These are phyloP conservation scores for Colletotrichum scovillei DNA, from an alignment of 2,329 filamentous ascomycete species.

Conservation along the genomic window DNA sequence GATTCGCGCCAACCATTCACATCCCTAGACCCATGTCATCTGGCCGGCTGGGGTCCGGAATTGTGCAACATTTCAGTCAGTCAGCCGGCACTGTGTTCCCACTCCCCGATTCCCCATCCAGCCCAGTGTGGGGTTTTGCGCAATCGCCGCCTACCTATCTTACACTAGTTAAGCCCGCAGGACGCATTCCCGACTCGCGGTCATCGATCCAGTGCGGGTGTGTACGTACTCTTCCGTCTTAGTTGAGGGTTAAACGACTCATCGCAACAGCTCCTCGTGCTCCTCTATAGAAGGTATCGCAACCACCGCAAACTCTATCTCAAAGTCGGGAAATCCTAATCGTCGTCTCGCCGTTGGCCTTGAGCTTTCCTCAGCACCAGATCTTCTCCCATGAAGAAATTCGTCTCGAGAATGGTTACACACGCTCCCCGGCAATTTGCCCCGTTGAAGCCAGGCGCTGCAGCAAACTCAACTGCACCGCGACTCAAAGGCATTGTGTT, in stretches of 20 bases:
- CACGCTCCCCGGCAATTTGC: slow-evolving; percentile 62
- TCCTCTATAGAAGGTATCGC: background rate
- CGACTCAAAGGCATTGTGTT: slow-evolving; percentile 77
- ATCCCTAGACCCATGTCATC: slow-evolving; percentile 19
- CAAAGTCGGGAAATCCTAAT: background rate
- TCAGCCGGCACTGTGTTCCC: slow-evolving; percentile 1
- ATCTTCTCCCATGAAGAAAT: slow-evolving; percentile 38
- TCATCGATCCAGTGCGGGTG: background rate
- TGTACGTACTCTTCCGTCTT: slow-evolving; percentile 5
- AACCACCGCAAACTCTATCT: background rate
- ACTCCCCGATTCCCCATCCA: background rate
- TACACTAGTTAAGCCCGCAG: background rate
- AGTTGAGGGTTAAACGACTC: slow-evolving; percentile 7
- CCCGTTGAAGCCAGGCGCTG: slow-evolving; percentile 58
- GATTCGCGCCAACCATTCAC: slow-evolving; percentile 23
- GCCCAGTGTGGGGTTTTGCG: slow-evolving; percentile 1
- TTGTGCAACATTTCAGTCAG: background rate
- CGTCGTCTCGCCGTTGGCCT: background rate
- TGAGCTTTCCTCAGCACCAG: background rate
- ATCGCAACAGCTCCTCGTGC: background rate
- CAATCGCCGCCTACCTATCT: background rate
- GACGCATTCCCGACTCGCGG: background rate
- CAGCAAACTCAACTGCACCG: slow-evolving; percentile 49
- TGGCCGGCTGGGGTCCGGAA: background rate
- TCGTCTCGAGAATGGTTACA: slow-evolving; percentile 56